phyloP scores from a whole-genome alignment of 352 stramenopile genomes.

The Phytopythium helicoides region DNA sequence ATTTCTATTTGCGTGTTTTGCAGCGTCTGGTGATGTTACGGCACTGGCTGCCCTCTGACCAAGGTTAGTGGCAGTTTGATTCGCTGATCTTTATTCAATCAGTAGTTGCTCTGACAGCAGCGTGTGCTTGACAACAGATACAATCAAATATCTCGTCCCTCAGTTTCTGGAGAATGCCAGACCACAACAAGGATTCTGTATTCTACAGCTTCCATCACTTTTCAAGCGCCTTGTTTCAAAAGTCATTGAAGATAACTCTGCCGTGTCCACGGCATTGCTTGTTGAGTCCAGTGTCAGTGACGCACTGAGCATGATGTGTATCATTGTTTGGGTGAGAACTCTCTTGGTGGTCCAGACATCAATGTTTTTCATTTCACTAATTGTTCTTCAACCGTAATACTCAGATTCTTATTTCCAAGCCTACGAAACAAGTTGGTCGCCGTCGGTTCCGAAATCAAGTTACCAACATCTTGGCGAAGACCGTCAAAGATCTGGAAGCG shows the following conservation, averaged over 20 bases:
- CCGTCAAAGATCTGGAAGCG: constrained; percentile 16
- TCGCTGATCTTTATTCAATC: background rate
- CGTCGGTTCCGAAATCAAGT: constrained; percentile 3
- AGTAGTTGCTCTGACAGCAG: background rate
- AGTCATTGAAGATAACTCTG: constrained; percentile 15
- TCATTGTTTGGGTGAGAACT: constrained; percentile 46
- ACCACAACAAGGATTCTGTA: constrained; percentile 6
- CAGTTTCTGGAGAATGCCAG: constrained; percentile 24
- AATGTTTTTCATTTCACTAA: background rate
- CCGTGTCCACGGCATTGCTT: constrained; percentile 7
- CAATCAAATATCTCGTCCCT: constrained; percentile 17
- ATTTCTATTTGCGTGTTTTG: background rate
- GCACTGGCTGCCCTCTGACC: too few species aligned
- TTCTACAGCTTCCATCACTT: constrained; percentile 34
- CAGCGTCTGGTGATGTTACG: too few species aligned
- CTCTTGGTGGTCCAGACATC: too few species aligned
- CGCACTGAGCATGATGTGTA: constrained; percentile 28
- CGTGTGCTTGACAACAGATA: background rate
- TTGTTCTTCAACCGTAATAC: background rate
- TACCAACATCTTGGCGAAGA: background rate
- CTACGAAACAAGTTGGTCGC: background rate
- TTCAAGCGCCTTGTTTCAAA: constrained; percentile 20
- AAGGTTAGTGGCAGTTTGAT: background rate
- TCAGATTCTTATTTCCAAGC: constrained; percentile 2
- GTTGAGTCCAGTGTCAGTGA: constrained; percentile 9